Evolutionary conservation across 441 rosid genomes (phyloP).

Genomic region (Arabidopsis hybrid): DNA sequence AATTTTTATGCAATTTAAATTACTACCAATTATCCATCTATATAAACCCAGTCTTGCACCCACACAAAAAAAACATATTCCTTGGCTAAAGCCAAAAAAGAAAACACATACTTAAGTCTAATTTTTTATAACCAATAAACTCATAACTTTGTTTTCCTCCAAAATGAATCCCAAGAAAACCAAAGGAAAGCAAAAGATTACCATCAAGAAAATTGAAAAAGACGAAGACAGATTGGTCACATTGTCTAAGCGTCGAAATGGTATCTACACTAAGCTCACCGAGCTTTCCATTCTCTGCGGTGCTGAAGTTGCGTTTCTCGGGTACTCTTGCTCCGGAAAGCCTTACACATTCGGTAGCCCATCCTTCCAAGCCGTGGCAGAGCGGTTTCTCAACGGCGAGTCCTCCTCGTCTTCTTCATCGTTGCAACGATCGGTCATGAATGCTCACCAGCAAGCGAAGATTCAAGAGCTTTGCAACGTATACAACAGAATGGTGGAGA

Average conservation of each 20-base stretch:
- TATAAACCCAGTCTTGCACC: background rate
- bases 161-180: constrained; percentile 20
- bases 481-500: constrained; percentile 3
- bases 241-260: constrained; percentile 34
- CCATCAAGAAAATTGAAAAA: constrained; percentile 22
- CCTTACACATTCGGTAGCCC: constrained; percentile 38
- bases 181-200: constrained; percentile 40
- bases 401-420: background rate
- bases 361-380: constrained; percentile 16
- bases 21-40: background rate
- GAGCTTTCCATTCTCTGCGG: constrained; percentile 39
- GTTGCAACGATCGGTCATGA: background rate
- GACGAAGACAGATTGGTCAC: constrained; percentile 20
- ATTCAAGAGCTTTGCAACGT: constrained; percentile 21
- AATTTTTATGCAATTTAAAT: constrained; percentile 3
- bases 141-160: background rate
- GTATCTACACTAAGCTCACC: constrained; percentile 31
- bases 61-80: background rate
- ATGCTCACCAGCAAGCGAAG: constrained; percentile 7
- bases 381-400: constrained; percentile 17
- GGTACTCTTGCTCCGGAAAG: constrained; percentile 22
- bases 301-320: constrained; percentile 22
- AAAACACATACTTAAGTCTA: background rate
- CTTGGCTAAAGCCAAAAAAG: background rate
- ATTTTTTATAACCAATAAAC: too few species aligned